Percentiles rank a stretch among this genome's conserved stretches.
These are phyloP conservation scores for Starmerella powellii DNA, from an alignment of 805 yeast genomes.

Conservation along the genomic window DNA sequence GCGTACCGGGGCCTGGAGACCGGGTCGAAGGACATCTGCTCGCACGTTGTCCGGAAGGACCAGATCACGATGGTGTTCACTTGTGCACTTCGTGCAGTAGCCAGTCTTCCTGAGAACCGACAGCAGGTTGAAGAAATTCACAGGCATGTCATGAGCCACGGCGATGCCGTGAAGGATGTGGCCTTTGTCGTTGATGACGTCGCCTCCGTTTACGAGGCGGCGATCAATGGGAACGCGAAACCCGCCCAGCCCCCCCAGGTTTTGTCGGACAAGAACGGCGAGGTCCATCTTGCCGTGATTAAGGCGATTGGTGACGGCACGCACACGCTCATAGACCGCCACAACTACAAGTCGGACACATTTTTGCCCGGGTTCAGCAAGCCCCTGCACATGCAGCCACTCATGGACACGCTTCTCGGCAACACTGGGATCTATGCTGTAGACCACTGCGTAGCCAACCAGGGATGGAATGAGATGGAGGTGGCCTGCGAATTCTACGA, in stretches of 20 bases:
- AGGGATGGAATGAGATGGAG: slow-evolving; percentile 56
- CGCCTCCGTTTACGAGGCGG: slow-evolving; percentile 34
- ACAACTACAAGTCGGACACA: slow-evolving; percentile 28
- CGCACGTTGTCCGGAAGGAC: slow-evolving; percentile 53
- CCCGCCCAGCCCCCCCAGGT: slow-evolving; percentile 16
- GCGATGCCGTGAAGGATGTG: slow-evolving; percentile 72
- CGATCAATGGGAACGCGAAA: slow-evolving; percentile 43
- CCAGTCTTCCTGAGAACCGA: slow-evolving; percentile 24
- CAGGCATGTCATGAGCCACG: slow-evolving; percentile 43
- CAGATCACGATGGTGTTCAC: slow-evolving; percentile 39
- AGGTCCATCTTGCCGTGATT: slow-evolving; percentile 41
- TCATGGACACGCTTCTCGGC: slow-evolving; percentile 26
- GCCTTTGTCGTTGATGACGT: slow-evolving; percentile 51
- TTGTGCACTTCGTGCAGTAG: slow-evolving; percentile 30
- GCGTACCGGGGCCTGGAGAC: slow-evolving; percentile 62
- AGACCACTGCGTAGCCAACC: slow-evolving; percentile 77
- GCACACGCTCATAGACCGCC: slow-evolving; percentile 53
- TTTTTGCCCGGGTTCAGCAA: slow-evolving; percentile 43
- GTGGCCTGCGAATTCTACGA: slow-evolving; percentile 49
- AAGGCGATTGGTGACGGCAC: slow-evolving; percentile 48
- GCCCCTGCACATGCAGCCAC: slow-evolving; percentile 14
- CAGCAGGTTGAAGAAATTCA: slow-evolving; percentile 32
- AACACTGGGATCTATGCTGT: slow-evolving; percentile 36
- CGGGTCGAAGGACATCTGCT: slow-evolving; percentile 41
- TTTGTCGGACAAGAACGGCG: slow-evolving; percentile 39